These are phyloP conservation scores for Ensete ventricosum DNA, from an alignment of 176 grass and related monocot genomes.

Conservation along the genomic window DNA sequence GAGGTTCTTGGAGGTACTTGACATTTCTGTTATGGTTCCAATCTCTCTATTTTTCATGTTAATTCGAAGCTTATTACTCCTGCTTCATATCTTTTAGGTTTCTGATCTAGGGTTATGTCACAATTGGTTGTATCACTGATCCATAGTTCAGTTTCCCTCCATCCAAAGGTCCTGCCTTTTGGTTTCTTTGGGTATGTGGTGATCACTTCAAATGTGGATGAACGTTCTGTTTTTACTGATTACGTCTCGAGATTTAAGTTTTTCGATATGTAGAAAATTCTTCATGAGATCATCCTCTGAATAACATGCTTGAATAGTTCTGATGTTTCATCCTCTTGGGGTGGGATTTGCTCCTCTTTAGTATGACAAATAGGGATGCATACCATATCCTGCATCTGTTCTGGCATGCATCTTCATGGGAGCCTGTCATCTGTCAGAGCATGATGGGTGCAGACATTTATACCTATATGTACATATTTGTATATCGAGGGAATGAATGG, in stretches of 20 bases:
- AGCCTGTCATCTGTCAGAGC: neutral
- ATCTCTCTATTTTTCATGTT: neutral
- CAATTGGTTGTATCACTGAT: neutral
- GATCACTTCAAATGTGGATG: neutral
- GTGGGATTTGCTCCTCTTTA: too few relatives aligned
- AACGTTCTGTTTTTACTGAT: neutral
- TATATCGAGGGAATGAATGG: too few relatives aligned
- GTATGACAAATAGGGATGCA: too few relatives aligned
- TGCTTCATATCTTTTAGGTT: neutral
- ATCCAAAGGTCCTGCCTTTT: neutral
- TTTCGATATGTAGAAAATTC: too few relatives aligned
- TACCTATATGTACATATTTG: too few relatives aligned
- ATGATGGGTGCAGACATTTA: neutral
- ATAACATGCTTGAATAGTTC: too few relatives aligned
- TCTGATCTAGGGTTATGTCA: neutral
- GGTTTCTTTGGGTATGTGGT: neutral
- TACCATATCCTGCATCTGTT: too few relatives aligned
- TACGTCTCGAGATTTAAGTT: too few relatives aligned
- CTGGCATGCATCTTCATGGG: too few relatives aligned
- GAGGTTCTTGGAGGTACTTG: constrained; percentile 66
- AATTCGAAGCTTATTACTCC: neutral
- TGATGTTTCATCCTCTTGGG: too few relatives aligned
- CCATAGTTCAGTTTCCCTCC: neutral
- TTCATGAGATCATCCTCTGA: too few relatives aligned
- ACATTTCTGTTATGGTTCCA: neutral